phyloP scores from a whole-genome alignment of 768 basidiomycete genomes.

The Auricularia sp. region DNA sequence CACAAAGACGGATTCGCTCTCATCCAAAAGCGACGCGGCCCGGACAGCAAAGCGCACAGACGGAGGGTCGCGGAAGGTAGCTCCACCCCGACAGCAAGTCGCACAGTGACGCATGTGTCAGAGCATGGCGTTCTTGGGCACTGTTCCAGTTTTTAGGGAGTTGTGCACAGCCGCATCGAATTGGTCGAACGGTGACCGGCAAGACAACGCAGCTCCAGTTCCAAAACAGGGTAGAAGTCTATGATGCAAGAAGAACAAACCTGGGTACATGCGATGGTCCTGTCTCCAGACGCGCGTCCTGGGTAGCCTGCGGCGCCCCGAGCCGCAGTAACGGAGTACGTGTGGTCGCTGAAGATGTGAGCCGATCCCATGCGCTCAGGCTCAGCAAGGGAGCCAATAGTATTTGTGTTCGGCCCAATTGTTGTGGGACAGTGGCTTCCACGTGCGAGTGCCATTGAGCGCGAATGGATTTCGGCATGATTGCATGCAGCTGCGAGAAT shows the following conservation, averaged over 20 bases:
- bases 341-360: neutral
- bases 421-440: slow-evolving; percentile 29
- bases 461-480: slow-evolving; percentile 3
- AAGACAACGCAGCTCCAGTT: too few species aligned
- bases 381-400: slow-evolving; percentile 47
- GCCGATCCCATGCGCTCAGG: slow-evolving; percentile 19
- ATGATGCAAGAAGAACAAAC: neutral
- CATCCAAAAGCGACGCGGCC: too few species aligned
- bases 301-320: neutral
- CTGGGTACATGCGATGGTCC: neutral
- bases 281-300: neutral
- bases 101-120: too few species aligned
- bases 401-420: slow-evolving; percentile 47
- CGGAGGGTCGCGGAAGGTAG: too few species aligned
- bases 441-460: slow-evolving; percentile 12
- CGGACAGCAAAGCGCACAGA: too few species aligned
- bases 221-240: neutral
- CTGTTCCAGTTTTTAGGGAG: too few species aligned
- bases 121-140: too few species aligned
- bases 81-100: too few species aligned
- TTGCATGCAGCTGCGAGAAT: slow-evolving; percentile 5
- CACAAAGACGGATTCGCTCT: too few species aligned
- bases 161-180: too few species aligned
- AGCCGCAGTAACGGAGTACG: slow-evolving; percentile 2
- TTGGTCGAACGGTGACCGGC: too few species aligned